A percentile compares a stretch with the other conserved stretches of the same genome.
Conservation (phyloP, 352 stramenopile species). For the Globisporangium nunn region DNA sequence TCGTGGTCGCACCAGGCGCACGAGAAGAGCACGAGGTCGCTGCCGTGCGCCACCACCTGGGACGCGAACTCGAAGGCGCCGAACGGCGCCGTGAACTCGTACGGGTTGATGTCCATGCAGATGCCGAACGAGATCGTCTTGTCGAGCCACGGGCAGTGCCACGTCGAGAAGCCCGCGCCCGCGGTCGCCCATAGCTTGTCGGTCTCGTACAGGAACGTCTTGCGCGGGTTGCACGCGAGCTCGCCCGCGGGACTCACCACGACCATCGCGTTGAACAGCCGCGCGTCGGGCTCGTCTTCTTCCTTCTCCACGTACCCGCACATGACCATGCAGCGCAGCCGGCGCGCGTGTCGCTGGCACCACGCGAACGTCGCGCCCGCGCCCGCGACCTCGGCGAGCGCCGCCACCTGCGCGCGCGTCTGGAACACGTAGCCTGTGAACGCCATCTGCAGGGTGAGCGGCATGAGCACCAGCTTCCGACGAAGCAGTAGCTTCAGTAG, state of each 20-base stretch:
- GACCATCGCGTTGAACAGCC: constrained; percentile 79
- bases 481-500: too few relatives aligned
- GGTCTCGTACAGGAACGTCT: constrained; percentile 81
- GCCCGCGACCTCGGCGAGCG: constrained; percentile 52
- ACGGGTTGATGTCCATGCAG: constrained; percentile 88
- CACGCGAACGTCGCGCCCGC: constrained; percentile 54
- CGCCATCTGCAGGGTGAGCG: constrained; percentile 39
- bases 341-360: constrained; percentile 56
- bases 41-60: constrained; percentile 35
- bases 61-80: constrained; percentile 63
- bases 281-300: constrained; percentile 6
- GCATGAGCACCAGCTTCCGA: too few relatives aligned
- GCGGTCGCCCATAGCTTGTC: constrained; percentile 76
- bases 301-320: constrained; percentile 62
- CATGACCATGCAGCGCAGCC: constrained; percentile 54
- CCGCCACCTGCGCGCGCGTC: constrained; percentile 38
- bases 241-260: constrained; percentile 61
- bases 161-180: constrained; percentile 52
- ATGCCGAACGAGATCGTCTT: constrained; percentile 81
- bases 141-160: constrained; percentile 69
- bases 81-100: constrained; percentile 70
- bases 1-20: constrained; percentile 83
- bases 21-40: constrained; percentile 74
- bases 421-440: constrained; percentile 81
- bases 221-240: constrained; percentile 67